A percentile compares a stretch with the other conserved stretches of the same genome.
phyloP scores from a whole-genome alignment of 176 grass and related monocot genomes.

The Metroxylon sagu region DNA sequence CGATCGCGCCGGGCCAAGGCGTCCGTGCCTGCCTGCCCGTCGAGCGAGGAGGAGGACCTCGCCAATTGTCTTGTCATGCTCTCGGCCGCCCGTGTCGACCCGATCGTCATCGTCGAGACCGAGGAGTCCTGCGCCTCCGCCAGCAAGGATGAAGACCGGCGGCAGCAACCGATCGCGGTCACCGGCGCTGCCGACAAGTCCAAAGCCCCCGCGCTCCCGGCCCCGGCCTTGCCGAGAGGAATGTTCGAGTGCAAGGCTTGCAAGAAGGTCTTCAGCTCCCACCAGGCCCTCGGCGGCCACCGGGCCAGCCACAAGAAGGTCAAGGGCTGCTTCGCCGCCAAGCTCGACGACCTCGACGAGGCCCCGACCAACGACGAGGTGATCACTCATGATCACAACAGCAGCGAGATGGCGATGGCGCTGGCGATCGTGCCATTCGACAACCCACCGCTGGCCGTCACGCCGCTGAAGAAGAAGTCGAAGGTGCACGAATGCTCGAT shows the following conservation, averaged over 20 bases:
- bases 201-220: neutral
- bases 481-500: constrained; percentile 26
- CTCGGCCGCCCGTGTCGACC: constrained; percentile 29
- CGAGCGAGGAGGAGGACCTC: constrained; percentile 55
- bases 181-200: too few relatives aligned
- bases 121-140: constrained; percentile 17
- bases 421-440: constrained; percentile 30
- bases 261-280: constrained; percentile 81
- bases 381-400: constrained; percentile 3
- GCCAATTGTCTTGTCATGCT: constrained; percentile 70
- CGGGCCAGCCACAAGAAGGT: constrained; percentile 92
- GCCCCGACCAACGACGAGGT: neutral
- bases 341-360: constrained; percentile 11
- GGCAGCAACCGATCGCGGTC: too few relatives aligned
- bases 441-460: neutral
- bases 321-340: constrained; percentile 63
- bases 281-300: constrained; percentile 82
- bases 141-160: constrained; percentile 18
- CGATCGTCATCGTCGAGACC: neutral
- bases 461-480: constrained; percentile 52
- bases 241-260: constrained; percentile 89
- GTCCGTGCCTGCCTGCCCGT: neutral
- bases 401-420: constrained; percentile 9
- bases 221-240: constrained; percentile 9
- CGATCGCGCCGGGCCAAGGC: constrained; percentile 40